phyloP scores from a whole-genome alignment of 192 early-diverging fungal genomes.

The Lobosporangium transversale region DNA sequence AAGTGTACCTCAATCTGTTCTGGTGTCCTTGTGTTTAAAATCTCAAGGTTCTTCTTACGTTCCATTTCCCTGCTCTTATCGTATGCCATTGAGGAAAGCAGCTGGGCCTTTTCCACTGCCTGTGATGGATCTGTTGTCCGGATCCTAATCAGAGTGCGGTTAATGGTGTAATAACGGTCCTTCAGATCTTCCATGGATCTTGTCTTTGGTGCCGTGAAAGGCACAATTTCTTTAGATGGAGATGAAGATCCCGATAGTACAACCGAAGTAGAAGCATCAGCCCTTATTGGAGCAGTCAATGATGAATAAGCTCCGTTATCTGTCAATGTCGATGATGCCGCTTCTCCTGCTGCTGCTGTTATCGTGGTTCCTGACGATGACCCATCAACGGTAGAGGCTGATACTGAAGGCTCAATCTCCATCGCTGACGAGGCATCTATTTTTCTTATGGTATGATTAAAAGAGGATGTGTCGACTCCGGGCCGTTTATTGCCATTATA shows the following conservation, averaged over 20 bases:
- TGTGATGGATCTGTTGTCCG: slow-evolving; percentile 52
- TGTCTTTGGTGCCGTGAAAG: slow-evolving; percentile 26
- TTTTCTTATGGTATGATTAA: no score
- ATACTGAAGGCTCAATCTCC: neutral
- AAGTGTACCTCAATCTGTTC: slow-evolving; percentile 74
- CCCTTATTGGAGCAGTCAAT: neutral
- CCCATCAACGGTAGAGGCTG: neutral
- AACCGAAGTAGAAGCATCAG: neutral
- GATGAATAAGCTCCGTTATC: neutral
- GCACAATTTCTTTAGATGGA: slow-evolving; percentile 15
- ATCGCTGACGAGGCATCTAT: neutral
- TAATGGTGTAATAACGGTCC: slow-evolving; percentile 83
- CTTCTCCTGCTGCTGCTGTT: neutral
- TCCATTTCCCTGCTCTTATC: slow-evolving; percentile 76
- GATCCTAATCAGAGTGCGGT: slow-evolving; percentile 68
- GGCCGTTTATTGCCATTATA: slow-evolving; percentile 14
- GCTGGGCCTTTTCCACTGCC: slow-evolving; percentile 44
- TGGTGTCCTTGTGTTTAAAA: slow-evolving; percentile 74
- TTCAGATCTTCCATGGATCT: slow-evolving; percentile 81
- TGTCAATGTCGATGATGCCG: neutral
- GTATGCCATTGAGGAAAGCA: slow-evolving; percentile 52
- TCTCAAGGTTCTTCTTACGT: slow-evolving; percentile 81
- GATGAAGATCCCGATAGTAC: no score
- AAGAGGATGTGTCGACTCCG: neutral
- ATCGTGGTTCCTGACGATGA: neutral